Conservation (phyloP, 1,139 yeast species). For the Kurtzmaniella natalensis region DNA sequence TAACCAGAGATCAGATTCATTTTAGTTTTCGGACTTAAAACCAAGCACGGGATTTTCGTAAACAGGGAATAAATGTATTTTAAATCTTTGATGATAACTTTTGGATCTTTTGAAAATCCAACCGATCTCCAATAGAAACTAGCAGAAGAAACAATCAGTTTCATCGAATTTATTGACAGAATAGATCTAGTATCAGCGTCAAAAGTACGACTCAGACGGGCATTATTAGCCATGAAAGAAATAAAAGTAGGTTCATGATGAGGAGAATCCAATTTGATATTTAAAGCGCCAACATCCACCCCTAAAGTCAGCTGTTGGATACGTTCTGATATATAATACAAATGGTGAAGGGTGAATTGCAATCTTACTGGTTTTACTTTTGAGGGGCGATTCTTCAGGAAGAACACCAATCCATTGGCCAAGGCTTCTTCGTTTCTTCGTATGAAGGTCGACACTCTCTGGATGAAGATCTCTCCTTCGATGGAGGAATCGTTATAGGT, state of each 20-base stretch:
- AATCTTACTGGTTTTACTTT: conserved; percentile 50
- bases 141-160: conserved; percentile 48
- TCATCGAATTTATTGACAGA: conserved; percentile 59
- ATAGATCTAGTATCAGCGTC: conserved; percentile 59
- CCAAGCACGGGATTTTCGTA: conserved; percentile 60
- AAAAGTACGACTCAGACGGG: conserved; percentile 38
- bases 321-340: conserved; percentile 55
- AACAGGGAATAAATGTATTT: conserved; percentile 61
- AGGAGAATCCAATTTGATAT: conserved; percentile 54
- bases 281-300: conserved; percentile 60
- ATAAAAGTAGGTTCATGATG: conserved; percentile 54
- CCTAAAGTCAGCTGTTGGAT: conserved; percentile 51
- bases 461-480: conserved; percentile 42
- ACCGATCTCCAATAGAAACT: conserved; percentile 41
- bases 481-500: conserved; percentile 25
- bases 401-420: conserved; percentile 43
- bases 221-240: conserved; percentile 48
- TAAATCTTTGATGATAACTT: conserved; percentile 43
- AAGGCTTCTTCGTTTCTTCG: conserved; percentile 41
- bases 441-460: conserved; percentile 36
- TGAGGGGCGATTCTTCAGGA: conserved; percentile 27
- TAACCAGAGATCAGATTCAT: conserved; percentile 54
- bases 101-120: conserved; percentile 39
- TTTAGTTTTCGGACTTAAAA: conserved; percentile 56
- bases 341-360: conserved; percentile 57